Conservation (phyloP, 2,329 filamentous ascomycete genomes). For the Venturia oleaginea region DNA sequence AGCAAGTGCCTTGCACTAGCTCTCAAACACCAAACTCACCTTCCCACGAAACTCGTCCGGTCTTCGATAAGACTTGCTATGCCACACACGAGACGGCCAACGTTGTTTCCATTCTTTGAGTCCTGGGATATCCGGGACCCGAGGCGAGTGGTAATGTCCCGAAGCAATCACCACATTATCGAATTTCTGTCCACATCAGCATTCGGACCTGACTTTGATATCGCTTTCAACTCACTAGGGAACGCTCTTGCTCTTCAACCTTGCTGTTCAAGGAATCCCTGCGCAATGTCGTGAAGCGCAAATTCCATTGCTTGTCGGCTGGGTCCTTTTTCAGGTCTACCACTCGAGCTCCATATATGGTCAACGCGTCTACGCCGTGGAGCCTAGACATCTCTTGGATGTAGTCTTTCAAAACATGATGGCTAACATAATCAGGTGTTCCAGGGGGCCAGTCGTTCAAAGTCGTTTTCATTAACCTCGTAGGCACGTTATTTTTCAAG, state of each 20-base stretch:
- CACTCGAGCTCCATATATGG: conserved; percentile 52
- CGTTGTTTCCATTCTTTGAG: conserved; percentile 32
- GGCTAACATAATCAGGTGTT: conserved; percentile 51
- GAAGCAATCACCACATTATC: conserved; percentile 41
- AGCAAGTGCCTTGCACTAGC: conserved; percentile 70
- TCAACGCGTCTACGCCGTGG: conserved; percentile 42
- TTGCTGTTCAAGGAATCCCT: conserved; percentile 16
- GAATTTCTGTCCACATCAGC: conserved; percentile 43
- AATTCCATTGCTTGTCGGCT: conserved; percentile 38
- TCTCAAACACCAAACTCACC: conserved; percentile 69
- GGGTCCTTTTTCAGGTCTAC: conserved; percentile 38
- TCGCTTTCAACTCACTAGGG: conserved; percentile 30
- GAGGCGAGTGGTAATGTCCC: conserved; percentile 40
- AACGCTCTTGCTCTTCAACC: conserved; percentile 16
- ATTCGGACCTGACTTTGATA: conserved; percentile 30
- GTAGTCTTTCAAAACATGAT: conserved; percentile 49
- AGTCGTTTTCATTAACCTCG: conserved; percentile 40
- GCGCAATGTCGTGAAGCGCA: conserved; percentile 40
- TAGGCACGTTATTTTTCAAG: conserved; percentile 46
- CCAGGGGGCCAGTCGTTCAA: conserved; percentile 48
- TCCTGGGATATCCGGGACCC: conserved; percentile 33
- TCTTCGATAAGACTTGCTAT: conserved; percentile 68
- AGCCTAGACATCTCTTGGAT: conserved; percentile 48
- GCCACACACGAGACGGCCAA: conserved; percentile 32
- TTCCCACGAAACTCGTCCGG: conserved; percentile 53